A percentile compares a stretch with the other conserved stretches of the same genome.
Evolutionary conservation across 2,329 filamentous ascomycete species (phyloP).

Genomic region (Fusarium newnesense): DNA sequence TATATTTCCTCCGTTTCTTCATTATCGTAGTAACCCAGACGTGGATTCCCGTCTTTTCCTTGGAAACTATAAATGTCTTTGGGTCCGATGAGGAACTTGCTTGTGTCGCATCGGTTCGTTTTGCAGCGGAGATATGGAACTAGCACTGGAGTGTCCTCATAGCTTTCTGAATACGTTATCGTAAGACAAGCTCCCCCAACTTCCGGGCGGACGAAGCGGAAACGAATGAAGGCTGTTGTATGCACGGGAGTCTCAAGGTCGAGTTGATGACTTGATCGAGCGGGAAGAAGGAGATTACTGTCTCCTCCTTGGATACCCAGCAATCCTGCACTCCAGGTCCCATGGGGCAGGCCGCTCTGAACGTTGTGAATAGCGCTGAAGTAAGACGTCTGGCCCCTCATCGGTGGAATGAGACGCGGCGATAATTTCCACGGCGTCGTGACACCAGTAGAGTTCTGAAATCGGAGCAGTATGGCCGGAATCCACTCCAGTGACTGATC

Average conservation of each 20-base stretch:
- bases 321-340: background rate
- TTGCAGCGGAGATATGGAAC: background rate
- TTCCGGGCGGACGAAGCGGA: background rate
- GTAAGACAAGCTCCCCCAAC: background rate
- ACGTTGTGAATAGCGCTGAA: background rate
- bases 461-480: background rate
- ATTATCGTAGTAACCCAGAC: background rate
- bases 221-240: background rate
- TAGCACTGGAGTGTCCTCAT: background rate
- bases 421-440: background rate
- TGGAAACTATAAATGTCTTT: background rate
- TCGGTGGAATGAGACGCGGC: background rate
- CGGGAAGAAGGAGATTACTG: background rate
- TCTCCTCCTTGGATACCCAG: rapidly evolving
- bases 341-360: background rate
- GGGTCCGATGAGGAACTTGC: background rate
- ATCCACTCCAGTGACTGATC: background rate
- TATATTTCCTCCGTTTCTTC: background rate
- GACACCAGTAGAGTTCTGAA: background rate
- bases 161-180: background rate
- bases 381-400: rapidly evolving
- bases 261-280: background rate
- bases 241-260: background rate
- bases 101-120: background rate
- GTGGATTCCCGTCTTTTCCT: rapidly evolving